Evolutionary conservation across 75 land plant species (phyloP), one percentile per base, ranked within the genome.

Genomic region (Isoetes taiwanensis): DNA sequence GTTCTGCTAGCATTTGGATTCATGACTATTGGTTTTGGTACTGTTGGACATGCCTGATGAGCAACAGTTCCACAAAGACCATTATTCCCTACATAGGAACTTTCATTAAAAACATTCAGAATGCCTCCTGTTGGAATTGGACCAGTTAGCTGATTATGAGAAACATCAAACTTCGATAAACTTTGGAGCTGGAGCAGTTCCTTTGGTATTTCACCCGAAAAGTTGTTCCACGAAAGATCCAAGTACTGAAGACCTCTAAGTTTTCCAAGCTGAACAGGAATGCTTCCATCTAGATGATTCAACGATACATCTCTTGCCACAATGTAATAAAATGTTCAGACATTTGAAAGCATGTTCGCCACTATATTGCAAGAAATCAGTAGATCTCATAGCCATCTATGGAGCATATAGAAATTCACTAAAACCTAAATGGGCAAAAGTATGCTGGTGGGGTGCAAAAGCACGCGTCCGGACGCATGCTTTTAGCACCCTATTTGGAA

Each of bases 241-340:
- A 93, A 66, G 34, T 77, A 79, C 63, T 77, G 64, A 1, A 93
- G 84, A 39, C 59, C 61, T 31, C 43, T 82, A 24, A 93, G 68
- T 39, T 58, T 61, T 23, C 79, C 63, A 28, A 93, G 58, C 3
- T 79, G 60, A 24, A 21, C 64, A 1, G 96, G 98, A 26, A 93
- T 93, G 12, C 58, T 32, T 2, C 89, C 90, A 39, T 48, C 65
- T 39, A 93, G 50, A 11, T 57, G 37, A 43, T 94, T 94, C 26
- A 65, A 70, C 0, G 90, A 80, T 71, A 94, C 54, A 58, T 80
- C 84, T 79, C 95, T 91, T n/a, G n/a, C n/a, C n/a, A n/a, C n/a
- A n/a, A n/a, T n/a, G n/a, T n/a, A n/a, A n/a, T n/a, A n/a, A n/a
- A n/a, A n/a, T n/a, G n/a, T n/a, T n/a, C n/a, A n/a, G n/a, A n/a